Conservation (phyloP, 768 basidiomycete species). For the Coprinellus micaceus region DNA sequence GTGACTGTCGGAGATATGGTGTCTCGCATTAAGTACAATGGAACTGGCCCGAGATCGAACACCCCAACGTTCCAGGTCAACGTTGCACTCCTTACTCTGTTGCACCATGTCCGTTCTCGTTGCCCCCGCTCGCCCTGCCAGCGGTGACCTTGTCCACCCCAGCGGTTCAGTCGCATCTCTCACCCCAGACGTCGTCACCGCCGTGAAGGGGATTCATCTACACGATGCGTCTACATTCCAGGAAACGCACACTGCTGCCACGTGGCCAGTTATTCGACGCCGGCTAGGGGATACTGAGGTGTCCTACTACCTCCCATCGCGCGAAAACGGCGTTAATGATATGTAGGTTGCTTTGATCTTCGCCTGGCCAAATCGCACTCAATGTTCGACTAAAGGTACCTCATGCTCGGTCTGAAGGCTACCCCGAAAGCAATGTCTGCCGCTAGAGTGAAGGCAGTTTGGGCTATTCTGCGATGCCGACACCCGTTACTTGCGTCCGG, state of each 20-base stretch:
- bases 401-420: constrained; percentile 67
- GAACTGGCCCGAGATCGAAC: too few relatives aligned
- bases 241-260: constrained; percentile 1
- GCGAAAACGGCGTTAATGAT: constrained; percentile 82
- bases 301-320: constrained; percentile 76
- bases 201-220: not conserved
- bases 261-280: constrained; percentile 37
- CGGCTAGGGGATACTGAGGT: constrained; percentile 70
- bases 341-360: constrained; percentile 48
- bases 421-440: constrained; percentile 38
- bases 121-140: not conserved
- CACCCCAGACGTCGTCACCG: not conserved
- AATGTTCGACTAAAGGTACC: constrained; percentile 52
- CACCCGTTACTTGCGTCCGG: constrained; percentile 71
- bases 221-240: not conserved
- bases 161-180: not conserved
- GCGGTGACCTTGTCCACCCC: not conserved
- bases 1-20: too few relatives aligned
- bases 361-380: not conserved
- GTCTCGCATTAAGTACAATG: too few relatives aligned
- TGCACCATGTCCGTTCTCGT: not conserved
- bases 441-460: constrained; percentile 52
- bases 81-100: too few relatives aligned
- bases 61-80: too few relatives aligned
- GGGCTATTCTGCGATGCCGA: constrained; percentile 67